Evolutionary conservation across 2,329 filamentous ascomycete genomes (phyloP), one percentile per base, ranked within the genome.

Genomic region (Aspergillus arachidicola): DNA sequence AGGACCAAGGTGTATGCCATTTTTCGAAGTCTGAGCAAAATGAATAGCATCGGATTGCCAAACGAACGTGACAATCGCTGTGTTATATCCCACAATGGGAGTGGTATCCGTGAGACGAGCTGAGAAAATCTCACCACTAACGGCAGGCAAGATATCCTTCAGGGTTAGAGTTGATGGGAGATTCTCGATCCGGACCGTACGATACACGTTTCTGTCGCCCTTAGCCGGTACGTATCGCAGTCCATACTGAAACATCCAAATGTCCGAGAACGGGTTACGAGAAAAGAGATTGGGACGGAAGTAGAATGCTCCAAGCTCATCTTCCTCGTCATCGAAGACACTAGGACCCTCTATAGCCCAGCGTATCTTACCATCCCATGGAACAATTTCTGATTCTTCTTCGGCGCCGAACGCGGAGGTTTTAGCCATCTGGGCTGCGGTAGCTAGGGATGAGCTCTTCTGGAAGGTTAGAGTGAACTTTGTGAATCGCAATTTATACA

Each of bases 51-150:
- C 67, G 2, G 59, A 45, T 53, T 76, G 68, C 4, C 58, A 61
- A 19, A 75, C 58, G 55, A 77, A 78, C 4, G 71, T 69, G 2
- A 77, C 60, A 36, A 77, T 61, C 6, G 70, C 75, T 4, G 73
- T 76, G 53, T 72, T 72, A 28, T 66, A 72, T 9, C 75, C 73
- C 1, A 69, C 73, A 30, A 74, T 72, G 2, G 66, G 46, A 14
- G 46, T 61, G 6, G 74, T 77, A 60, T 76, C 70, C 43, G 72
- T 62, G 5, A 78, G 66, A 50, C 70, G 68, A 12, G 73, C 73
- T 3, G 70, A 71, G 54, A 71, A 73, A 11, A 77, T 66, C 21
- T 70, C 74, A 9, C 71, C 72, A 1, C 63, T 59, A 9, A 76
- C 61, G 14, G 59, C 55, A 3, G 66, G 62, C 3, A 78, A 68